Evolutionary conservation across 257 asterid species (phyloP).

Genomic region (Solanum habrochaites): DNA sequence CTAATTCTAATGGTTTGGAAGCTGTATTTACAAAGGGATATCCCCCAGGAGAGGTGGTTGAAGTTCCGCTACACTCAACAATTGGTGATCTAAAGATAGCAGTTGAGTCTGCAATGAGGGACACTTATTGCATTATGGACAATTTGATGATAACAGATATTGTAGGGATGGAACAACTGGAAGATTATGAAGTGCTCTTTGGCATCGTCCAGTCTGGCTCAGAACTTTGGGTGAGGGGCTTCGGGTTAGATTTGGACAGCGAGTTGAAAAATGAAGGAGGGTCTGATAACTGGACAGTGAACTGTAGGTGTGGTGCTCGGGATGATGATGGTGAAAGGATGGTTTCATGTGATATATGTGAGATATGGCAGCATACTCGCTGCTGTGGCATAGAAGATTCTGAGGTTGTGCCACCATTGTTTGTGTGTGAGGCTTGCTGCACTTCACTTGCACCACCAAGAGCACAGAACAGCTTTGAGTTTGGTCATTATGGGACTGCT

Average conservation of each 20-base stretch:
- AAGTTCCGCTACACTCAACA: constrained; percentile 66
- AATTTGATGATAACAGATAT: constrained; percentile 34
- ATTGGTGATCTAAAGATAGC: constrained; percentile 58
- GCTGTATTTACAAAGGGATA: constrained; percentile 11
- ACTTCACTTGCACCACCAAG: constrained; percentile 44
- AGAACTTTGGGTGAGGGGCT: constrained; percentile 42
- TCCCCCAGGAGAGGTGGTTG: constrained; percentile 35
- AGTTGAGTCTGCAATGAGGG: constrained; percentile 48
- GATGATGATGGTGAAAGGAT: constrained; percentile 96
- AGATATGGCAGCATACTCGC: constrained; percentile 76
- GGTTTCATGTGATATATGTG: constrained; percentile 88
- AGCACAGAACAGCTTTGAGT: constrained; percentile 2
- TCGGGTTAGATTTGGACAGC: constrained; percentile 34
- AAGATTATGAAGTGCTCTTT: constrained; percentile 58
- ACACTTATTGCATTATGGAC: constrained; percentile 63
- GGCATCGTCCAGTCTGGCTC: constrained; percentile 57
- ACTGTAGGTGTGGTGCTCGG: constrained; percentile 74
- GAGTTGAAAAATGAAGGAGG: constrained; percentile 66
- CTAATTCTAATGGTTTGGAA: constrained; percentile 17
- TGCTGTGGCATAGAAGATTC: constrained; percentile 72
- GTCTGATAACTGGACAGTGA: constrained; percentile 59
- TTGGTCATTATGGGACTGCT: constrained; percentile 7
- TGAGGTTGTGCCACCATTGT: constrained; percentile 61
- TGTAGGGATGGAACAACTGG: constrained; percentile 31
- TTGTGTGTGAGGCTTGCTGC: constrained; percentile 60